phyloP scores from a whole-genome alignment of 2,329 filamentous ascomycete genomes.

The Beauveria sp. region DNA sequence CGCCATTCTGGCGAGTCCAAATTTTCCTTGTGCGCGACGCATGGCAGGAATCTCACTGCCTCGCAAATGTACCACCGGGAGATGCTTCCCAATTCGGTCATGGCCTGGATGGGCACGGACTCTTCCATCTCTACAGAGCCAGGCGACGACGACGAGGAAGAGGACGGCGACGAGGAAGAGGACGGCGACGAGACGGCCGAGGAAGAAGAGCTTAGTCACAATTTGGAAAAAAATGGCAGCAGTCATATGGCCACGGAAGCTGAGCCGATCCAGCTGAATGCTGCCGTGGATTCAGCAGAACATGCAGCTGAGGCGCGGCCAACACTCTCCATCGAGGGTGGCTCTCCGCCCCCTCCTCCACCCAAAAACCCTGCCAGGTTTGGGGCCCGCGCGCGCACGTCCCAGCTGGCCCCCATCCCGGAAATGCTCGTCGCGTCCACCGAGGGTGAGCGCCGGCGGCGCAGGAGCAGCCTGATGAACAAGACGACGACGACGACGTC shows the following conservation, averaged over 20 bases:
- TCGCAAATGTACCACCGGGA: constrained; percentile 10
- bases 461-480: background rate
- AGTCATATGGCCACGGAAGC: background rate
- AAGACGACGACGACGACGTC: background rate
- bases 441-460: background rate
- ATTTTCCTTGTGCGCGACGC: background rate
- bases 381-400: constrained; percentile 13
- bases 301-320: background rate
- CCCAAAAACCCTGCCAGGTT: constrained; percentile 12
- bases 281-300: background rate
- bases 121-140: background rate
- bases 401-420: constrained; percentile 34
- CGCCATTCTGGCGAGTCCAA: background rate
- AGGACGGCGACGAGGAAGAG: background rate
- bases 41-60: background rate
- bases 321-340: background rate
- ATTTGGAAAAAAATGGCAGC: background rate
- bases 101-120: constrained; percentile 9
- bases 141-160: background rate
- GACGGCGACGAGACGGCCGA: background rate
- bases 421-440: constrained; percentile 24
- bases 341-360: constrained; percentile 5
- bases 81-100: constrained; percentile 8
- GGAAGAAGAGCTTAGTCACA: background rate
- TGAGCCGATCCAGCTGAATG: background rate